A percentile compares a stretch with the other conserved stretches of the same genome.
Conservation (phyloP, 805 yeast genomes). For the Clavispora fructus region DNA sequence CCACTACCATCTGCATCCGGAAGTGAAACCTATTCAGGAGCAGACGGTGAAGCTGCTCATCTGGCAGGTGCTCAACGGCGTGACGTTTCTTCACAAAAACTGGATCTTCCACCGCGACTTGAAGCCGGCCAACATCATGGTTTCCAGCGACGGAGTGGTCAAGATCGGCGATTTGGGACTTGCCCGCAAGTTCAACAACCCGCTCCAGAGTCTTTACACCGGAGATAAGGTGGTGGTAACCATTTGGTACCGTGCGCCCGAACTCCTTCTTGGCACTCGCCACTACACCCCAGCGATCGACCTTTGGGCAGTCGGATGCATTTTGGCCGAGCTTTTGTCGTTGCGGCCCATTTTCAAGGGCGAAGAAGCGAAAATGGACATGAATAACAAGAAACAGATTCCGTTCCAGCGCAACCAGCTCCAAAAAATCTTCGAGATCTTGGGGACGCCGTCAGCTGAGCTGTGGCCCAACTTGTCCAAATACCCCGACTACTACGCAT, state of each 20-base stretch:
- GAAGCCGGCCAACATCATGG: conserved; percentile 98
- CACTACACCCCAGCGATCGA: conserved; percentile 93
- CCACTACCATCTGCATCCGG: conserved; percentile 91
- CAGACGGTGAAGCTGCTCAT: conserved; percentile 74
- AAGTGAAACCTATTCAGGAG: conserved; percentile 71
- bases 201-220: conserved; percentile 77
- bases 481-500: conserved; percentile 71
- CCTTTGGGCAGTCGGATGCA: conserved; percentile 95
- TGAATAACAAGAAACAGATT: conserved; percentile 71
- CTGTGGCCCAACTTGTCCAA: conserved; percentile 74
- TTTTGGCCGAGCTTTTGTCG: conserved; percentile 83
- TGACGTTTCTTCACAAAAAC: conserved; percentile 85
- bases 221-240: conserved; percentile 97
- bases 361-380: conserved; percentile 92
- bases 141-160: conserved; percentile 80
- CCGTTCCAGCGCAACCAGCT: conserved; percentile 94
- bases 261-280: conserved; percentile 79
- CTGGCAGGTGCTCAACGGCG: conserved; percentile 92
- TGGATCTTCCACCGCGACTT: conserved; percentile 95
- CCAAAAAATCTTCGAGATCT: conserved; percentile 83
- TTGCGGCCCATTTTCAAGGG: conserved; percentile 94
- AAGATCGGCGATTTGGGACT: conserved; percentile 94
- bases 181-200: conserved; percentile 82
- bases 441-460: conserved; percentile 81
- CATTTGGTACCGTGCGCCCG: conserved; percentile 96